Base-by-base conservation (phyloP, 305 asterid genomes). In the Fraxinus baroniana region DNA sequence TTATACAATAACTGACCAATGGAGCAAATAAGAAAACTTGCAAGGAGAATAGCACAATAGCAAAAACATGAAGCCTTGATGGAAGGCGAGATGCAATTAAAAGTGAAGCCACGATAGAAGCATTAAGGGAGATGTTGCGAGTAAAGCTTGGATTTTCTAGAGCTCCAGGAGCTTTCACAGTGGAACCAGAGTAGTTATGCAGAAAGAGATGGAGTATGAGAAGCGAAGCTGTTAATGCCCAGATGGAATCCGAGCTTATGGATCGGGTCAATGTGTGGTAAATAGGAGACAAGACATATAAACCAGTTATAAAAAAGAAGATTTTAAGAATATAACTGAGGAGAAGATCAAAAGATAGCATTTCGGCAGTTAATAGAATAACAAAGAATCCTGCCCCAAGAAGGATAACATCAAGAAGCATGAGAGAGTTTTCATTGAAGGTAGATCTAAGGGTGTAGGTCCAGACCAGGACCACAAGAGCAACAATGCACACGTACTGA, bases 21-120 rank as follows among this genome's bases (percentile, higher is more conserved):
- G 99, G 99, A 76, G 96, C 95, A 80, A 95, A 94, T 86, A 95
- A 86, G 91, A 95, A 95, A 76, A 92, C 95, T 84, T 93, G 98
- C 93, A 94, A 87, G 26, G 98, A 95, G 87, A 95, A 94, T 4
- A 94, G 89, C 85, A 95, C 93, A 2, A 95, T 86, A 10, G 94
- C 96, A 79, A 95, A 95, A 28, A 94, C 97, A 55, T 90, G 93
- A 81, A 93, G 91, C 89, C 97, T 89, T 3, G 96, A 95, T 8
- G 98, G 98, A 83, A 95, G 95, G 77, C 97, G 92, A 32, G 98
- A 93, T 74, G 97, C 97, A 78, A 95, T 94, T 73, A 95, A 80
- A 86, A 95, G 96, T 0, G 99, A 94, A 73, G 99, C 98, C 74
- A 92, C 94, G 22, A 94, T 90, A 17, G 97, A 94, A 83, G 97